Evolutionary conservation across 495 filamentous ascomycete species (phyloP), one percentile per base, ranked within the genome.

Genomic region (Neurospora sp.): DNA sequence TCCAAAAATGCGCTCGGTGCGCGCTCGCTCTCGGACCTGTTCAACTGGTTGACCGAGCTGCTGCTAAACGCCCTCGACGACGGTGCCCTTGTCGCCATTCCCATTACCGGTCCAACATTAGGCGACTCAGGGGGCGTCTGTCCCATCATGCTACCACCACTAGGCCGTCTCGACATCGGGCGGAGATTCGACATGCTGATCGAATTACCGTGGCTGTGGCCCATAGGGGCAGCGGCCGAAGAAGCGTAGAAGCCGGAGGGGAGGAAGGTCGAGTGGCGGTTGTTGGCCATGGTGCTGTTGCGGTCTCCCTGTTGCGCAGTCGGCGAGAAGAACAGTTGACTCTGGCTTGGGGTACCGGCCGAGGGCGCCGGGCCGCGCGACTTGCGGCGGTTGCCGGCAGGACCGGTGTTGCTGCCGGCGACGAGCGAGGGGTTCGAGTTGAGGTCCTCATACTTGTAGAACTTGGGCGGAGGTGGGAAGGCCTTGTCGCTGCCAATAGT

Each of bases 221-320:
- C 16, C 12, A 65, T 53, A 16, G 83, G 78, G 83, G 87, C 71
- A 81, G 84, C 76, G 81, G 84, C 71, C 71, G 83, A 78, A 73
- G 94, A 87, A 38, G 94, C 90, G 79, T 99, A 99, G 81, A 97
- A 98, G 9, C 96, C 96, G 4, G 95, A 90, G 40, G 96, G 96
- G 27, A 98, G 87, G 81, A 95, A 98, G 27, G 83, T 87, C n/a
- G 83, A 84, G 77, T 86, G 82, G 84, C 87, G 85, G 84, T 93
- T 88, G 71, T 78, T 76, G 44, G 79, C 74, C 70, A 78, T 78
- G n/a, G 86, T 78, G 31, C 78, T 80, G 10, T 80, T 78, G 2
- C 81, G 72, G 4, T 72, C 40, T 22, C 77, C 70, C 44, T 75
- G 38, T 81, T 84, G n/a, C 81, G 95, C 95, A 1, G 96, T 98